Percentiles rank a stretch among this genome's conserved stretches.
Evolutionary conservation across 75 land plant genomes (phyloP).

Genomic region (Cupressus sempervirens): DNA sequence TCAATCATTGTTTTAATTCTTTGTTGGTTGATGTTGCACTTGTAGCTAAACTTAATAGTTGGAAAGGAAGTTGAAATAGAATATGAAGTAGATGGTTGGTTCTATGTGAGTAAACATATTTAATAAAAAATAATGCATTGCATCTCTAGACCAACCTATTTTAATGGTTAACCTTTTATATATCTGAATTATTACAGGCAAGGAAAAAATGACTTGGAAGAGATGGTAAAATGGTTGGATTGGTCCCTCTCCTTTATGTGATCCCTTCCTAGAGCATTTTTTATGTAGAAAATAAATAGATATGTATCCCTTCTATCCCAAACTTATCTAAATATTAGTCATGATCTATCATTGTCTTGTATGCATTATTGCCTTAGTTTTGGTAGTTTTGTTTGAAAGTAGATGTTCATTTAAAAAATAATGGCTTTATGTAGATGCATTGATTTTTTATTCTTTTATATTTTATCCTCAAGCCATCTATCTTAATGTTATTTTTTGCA

Average conservation of each 20-base stretch:
- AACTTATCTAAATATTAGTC: background rate
- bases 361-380: background rate
- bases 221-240: no score
- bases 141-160: background rate
- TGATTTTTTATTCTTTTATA: background rate
- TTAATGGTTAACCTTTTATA: background rate
- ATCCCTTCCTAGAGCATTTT: conserved; percentile 25
- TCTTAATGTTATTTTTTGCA: background rate
- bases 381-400: background rate
- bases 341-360: background rate
- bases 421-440: background rate
- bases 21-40: no score
- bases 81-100: conserved; percentile 99
- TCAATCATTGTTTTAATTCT: no score
- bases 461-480: no score
- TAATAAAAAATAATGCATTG: background rate
- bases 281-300: background rate
- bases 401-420: no score
- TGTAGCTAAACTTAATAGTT: no score
- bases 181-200: conserved; percentile 43
- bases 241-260: conserved; percentile 95
- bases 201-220: conserved; percentile 91
- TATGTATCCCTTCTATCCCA: background rate
- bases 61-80: no score
- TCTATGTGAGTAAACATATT: conserved; percentile 55